These are phyloP conservation scores for Litchi chinensis DNA, from an alignment of 345 rosid genomes.

Conservation along the genomic window DNA sequence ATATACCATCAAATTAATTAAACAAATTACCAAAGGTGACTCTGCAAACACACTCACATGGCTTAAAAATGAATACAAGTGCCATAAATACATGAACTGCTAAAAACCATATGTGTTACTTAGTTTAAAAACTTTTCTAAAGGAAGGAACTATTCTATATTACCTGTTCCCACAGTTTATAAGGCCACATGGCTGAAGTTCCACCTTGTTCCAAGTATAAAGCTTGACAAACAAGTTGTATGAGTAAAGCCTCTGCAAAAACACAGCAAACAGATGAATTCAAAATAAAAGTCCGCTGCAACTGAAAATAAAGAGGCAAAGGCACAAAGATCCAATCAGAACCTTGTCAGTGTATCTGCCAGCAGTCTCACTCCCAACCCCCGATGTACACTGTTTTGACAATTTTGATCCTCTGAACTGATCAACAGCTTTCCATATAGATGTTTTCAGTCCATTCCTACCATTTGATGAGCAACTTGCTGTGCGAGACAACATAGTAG, in stretches of 20 bases:
- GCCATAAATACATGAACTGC: not conserved
- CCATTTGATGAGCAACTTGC: constrained; percentile 39
- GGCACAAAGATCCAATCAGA: constrained; percentile 15
- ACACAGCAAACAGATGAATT: constrained; percentile 20
- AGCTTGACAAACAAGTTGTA: constrained; percentile 82
- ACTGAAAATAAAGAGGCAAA: constrained; percentile 8
- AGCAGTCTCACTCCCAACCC: constrained; percentile 40
- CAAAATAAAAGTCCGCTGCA: constrained; percentile 12
- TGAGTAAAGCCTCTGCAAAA: constrained; percentile 72
- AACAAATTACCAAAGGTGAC: not conserved
- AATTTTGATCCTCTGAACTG: constrained; percentile 61
- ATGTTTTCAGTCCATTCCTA: constrained; percentile 56
- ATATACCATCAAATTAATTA: not conserved
- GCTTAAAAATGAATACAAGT: not conserved
- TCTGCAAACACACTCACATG: not conserved
- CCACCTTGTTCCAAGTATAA: constrained; percentile 64
- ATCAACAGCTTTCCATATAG: constrained; percentile 65
- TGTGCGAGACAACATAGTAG: constrained; percentile 30
- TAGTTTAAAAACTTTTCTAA: constrained; percentile 11
- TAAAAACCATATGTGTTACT: not conserved
- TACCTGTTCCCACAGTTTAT: constrained; percentile 94
- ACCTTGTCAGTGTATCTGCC: constrained; percentile 75
- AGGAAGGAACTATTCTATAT: constrained; percentile 8
- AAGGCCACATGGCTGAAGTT: constrained; percentile 84
- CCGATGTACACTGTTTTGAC: constrained; percentile 28